These are phyloP conservation scores for Spencermartinsiella europaea DNA, from an alignment of 805 yeast species.

Conservation along the genomic window DNA sequence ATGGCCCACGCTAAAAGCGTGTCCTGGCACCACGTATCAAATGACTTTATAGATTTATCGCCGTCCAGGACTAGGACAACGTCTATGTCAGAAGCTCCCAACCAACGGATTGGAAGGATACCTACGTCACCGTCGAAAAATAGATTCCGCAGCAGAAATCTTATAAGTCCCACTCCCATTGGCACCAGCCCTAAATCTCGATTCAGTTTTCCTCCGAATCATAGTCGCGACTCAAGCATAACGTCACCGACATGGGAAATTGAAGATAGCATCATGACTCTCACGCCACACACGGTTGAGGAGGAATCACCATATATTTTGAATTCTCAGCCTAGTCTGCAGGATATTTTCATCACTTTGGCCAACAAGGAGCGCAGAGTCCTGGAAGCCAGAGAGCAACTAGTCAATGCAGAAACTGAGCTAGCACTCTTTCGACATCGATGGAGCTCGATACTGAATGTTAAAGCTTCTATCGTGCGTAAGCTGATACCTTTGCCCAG, in stretches of 20 bases:
- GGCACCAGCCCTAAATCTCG: slow-evolving; percentile 2
- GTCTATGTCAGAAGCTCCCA: neutral
- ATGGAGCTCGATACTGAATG: slow-evolving; percentile 19
- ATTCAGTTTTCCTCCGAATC: neutral
- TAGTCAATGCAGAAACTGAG: slow-evolving; percentile 26
- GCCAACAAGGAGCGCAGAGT: slow-evolving; percentile 34
- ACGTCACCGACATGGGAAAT: slow-evolving; percentile 7
- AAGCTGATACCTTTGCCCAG: neutral
- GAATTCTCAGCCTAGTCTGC: slow-evolving; percentile 22
- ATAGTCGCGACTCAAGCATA: slow-evolving; percentile 1
- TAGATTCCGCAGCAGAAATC: slow-evolving; percentile 3
- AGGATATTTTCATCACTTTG: slow-evolving; percentile 29
- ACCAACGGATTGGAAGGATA: neutral
- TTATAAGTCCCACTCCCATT: slow-evolving; percentile 10
- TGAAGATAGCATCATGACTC: slow-evolving; percentile 3
- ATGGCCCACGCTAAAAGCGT: neutral
- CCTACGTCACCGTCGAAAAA: slow-evolving; percentile 4
- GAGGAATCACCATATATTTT: slow-evolving; percentile 19
- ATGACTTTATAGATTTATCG: neutral
- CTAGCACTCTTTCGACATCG: slow-evolving; percentile 21
- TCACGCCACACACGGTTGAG: neutral
- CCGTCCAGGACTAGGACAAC: neutral
- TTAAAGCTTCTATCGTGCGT: neutral
- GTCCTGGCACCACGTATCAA: neutral
- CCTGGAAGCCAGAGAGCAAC: slow-evolving; percentile 30